Base-by-base conservation (phyloP, 2,329 filamentous ascomycete genomes). In the Microsporum audouinii region DNA sequence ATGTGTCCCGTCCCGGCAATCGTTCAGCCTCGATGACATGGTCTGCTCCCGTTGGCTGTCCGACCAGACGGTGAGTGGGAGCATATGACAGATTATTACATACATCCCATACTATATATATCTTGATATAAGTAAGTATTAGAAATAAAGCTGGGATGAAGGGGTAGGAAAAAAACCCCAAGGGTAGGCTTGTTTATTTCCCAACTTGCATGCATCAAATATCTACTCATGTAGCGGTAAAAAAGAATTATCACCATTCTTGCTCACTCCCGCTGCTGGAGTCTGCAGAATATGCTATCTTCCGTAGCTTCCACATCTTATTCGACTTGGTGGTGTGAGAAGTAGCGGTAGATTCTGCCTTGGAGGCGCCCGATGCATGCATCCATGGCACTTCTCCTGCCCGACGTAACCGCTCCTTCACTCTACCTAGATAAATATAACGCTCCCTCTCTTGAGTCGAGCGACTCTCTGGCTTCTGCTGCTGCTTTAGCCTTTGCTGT, bases 381-480 rank as follows among this genome's bases (percentile, higher is more conserved):
- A 76, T 73, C 72, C 73, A 77, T 6, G 74, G 74, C n/a, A 72
- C 72, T 47, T 71, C 70, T 58, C 71, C 71, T 4, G 73, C 73
- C 12, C 72, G 70, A 2, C 67, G 67, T 5, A 74, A 68, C 34
- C 74, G 65, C 39, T 75, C 71, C 23, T 68, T 67, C 31, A 76
- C 58, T n/a, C 67, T 59, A 3, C 67, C 67, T n/a, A 12, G 43
- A 10, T 7, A 62, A 58, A 23, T 53, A 23, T 23, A 23, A 23
- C 17, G 17, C 27, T 33, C 12, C 12, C 5, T 41, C 49, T 27
- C 43, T 23, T 23, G 17, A 23, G 17, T 23, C 17, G 17, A 23
- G 17, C 17, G 17, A 23, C 17, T 65, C 61, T 14, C 56, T 66
- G 65, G 45, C 33, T 41, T 12, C 56, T n/a, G 17, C 14, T 33